Base-by-base conservation (phyloP, 164 flowering plant genomes). In the Stephania cephalantha region DNA sequence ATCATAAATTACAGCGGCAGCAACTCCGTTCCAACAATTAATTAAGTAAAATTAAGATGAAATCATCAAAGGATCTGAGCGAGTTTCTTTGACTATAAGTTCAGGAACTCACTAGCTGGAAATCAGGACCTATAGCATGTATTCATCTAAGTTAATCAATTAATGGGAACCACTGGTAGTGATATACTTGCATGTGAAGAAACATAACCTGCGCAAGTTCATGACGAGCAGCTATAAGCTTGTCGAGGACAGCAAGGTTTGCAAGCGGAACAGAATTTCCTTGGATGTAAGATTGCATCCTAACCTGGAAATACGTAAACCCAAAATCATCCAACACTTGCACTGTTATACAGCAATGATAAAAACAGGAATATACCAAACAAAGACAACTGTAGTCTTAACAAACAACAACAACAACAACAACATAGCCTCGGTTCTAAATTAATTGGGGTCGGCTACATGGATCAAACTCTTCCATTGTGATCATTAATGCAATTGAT, bases 191-290 rank as follows among this genome's bases (percentile, higher is more conserved):
- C 42, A 20, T 31, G 15, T 31, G 50, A 22, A 76, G 46, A 48
- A 69, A 72, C 68, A 50, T 78, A 79, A 93, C 98, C 98, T 91
- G 88, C 68, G 97, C 88, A 78, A 92, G 85, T 78, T 91, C 95
- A 82, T 96, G 90, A 69, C 98, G 97, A 45, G 94, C 82, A 76
- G 88, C 87, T 67, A 94, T 91, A 77, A 96, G 94, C 79, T 87
- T 86, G 80, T 96, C 93, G 72, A 96, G 95, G 74, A 96, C 91
- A 78, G 69, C 85, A 72, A 89, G 89, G 78, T 96, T 96, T 78
- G 94, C 94, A 69, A 25, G 86, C 61, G 99, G 98, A 70, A 79
- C 88, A 80, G 97, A 92, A 82, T 96, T 90, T 76, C 99, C 97
- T 72, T 80, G 68, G 48, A 90, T 73, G 80, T 92, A 96, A 30